Percentiles rank a stretch among this genome's conserved stretches.
phyloP scores from a whole-genome alignment of 352 stramenopile genomes.

The Globisporangium apiculatum region DNA sequence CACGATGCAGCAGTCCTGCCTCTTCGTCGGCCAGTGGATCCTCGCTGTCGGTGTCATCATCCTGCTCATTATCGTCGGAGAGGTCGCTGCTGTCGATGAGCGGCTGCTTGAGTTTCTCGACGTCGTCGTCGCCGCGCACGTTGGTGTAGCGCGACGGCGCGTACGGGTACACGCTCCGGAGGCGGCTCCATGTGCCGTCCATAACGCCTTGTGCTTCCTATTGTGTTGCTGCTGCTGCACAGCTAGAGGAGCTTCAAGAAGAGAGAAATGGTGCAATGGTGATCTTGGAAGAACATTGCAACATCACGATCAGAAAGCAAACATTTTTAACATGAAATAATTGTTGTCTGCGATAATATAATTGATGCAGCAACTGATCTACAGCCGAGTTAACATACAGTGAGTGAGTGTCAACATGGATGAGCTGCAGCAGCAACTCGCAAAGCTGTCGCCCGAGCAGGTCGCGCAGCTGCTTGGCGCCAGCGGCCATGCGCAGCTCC shows the following conservation, averaged over 20 bases:
- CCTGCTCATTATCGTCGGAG: slow-evolving; percentile 8
- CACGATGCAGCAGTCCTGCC: slow-evolving; percentile 4
- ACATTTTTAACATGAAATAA: too few relatives aligned
- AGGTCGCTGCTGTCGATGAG: slow-evolving; percentile 19
- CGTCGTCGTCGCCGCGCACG: slow-evolving; percentile 21
- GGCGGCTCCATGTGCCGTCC: slow-evolving; percentile 10
- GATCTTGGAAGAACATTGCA: not conserved
- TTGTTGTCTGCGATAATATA: too few relatives aligned
- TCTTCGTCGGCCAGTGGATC: slow-evolving; percentile 10
- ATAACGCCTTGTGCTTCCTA: not conserved
- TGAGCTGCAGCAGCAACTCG: slow-evolving; percentile 20
- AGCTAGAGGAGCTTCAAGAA: not conserved
- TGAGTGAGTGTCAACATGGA: slow-evolving; percentile 9
- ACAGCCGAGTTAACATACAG: too few relatives aligned
- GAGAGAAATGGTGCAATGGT: slow-evolving; percentile 9
- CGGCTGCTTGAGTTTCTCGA: slow-evolving; percentile 29
- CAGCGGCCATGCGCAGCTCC: slow-evolving; percentile 27
- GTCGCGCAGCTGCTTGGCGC: slow-evolving; percentile 20
- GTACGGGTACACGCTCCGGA: slow-evolving; percentile 19
- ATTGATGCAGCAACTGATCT: too few relatives aligned
- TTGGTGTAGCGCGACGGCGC: slow-evolving; percentile 16
- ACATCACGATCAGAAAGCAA: too few relatives aligned
- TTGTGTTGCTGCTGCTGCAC: too few relatives aligned
- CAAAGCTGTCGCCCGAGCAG: slow-evolving; percentile 21
- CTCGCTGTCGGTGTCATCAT: slow-evolving; percentile 5